Percentiles rank a stretch among this genome's conserved stretches.
These are phyloP conservation scores for Wickerhamomyces subpelliculosus DNA, from an alignment of 805 yeast genomes.

Conservation along the genomic window DNA sequence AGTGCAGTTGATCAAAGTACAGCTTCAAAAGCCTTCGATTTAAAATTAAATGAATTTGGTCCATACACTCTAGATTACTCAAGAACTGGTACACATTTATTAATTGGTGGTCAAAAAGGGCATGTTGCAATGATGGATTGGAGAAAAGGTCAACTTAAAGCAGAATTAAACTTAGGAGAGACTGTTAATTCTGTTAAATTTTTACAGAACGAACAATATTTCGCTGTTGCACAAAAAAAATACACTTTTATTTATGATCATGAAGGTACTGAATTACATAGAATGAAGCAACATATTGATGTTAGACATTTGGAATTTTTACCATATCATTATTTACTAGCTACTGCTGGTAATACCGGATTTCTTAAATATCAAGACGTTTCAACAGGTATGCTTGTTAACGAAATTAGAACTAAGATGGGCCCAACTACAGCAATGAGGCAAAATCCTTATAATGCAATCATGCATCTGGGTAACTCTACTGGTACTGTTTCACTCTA, in stretches of 20 bases:
- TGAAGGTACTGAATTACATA: conserved; percentile 86
- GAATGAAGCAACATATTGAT: conserved; percentile 85
- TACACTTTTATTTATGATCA: conserved; percentile 89
- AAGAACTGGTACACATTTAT: conserved; percentile 78
- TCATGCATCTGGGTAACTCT: conserved; percentile 86
- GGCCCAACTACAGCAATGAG: conserved; percentile 88
- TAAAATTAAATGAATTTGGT: conserved; percentile 71
- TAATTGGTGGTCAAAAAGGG: conserved; percentile 86
- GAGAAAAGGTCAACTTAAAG: conserved; percentile 75
- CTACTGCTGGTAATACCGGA: conserved; percentile 86
- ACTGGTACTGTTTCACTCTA: conserved; percentile 91
- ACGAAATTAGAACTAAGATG: conserved; percentile 77
- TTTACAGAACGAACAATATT: conserved; percentile 85
- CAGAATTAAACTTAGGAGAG: conserved; percentile 82
- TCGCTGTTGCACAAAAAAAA: conserved; percentile 96
- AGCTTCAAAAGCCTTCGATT: conserved; percentile 64
- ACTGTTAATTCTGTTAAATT: conserved; percentile 87
- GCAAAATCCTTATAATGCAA: conserved; percentile 94
- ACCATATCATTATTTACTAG: conserved; percentile 87
- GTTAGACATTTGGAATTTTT: conserved; percentile 76
- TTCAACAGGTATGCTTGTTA: conserved; percentile 80
- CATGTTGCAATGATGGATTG: conserved; percentile 96
- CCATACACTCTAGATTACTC: conserved; percentile 81
- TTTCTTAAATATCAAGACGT: conserved; percentile 90
- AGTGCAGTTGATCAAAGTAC: conserved; percentile 73